Conservation (phyloP, 306 rosid genomes). For the Begonia fuchsioides region DNA sequence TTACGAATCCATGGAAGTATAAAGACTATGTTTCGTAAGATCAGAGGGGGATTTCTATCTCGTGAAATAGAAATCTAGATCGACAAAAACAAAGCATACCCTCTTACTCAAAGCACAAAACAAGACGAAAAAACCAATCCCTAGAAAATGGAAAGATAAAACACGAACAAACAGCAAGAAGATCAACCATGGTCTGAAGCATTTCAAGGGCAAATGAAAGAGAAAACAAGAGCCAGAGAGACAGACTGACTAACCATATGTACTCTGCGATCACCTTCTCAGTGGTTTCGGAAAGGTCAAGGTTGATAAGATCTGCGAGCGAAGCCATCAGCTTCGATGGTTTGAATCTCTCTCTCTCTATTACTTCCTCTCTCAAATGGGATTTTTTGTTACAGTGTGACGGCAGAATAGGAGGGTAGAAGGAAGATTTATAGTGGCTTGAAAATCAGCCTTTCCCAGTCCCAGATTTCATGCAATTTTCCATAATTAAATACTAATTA, state of each 20-base stretch:
- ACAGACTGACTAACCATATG: neutral
- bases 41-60: neutral
- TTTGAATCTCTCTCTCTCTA: too few relatives aligned
- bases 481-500: too few relatives aligned
- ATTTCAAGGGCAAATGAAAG: neutral
- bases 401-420: too few relatives aligned
- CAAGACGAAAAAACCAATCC: neutral
- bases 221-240: neutral
- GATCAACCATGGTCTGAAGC: too few relatives aligned
- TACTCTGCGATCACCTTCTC: constrained; percentile 1
- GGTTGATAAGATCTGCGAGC: constrained; percentile 3
- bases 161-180: neutral
- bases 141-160: neutral
- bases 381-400: too few relatives aligned
- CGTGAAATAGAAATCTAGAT: neutral
- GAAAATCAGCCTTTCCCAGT: too few relatives aligned
- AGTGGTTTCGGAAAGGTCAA: neutral
- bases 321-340: too few relatives aligned
- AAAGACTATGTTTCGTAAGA: neutral
- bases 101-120: neutral
- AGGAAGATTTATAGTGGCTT: too few relatives aligned
- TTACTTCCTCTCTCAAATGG: too few relatives aligned
- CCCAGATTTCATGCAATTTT: too few relatives aligned
- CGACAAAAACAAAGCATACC: neutral
- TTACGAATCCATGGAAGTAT: too few relatives aligned